These are phyloP conservation scores for Ophiostoma australiae DNA, from an alignment of 2,329 filamentous ascomycete genomes.

Conservation along the genomic window DNA sequence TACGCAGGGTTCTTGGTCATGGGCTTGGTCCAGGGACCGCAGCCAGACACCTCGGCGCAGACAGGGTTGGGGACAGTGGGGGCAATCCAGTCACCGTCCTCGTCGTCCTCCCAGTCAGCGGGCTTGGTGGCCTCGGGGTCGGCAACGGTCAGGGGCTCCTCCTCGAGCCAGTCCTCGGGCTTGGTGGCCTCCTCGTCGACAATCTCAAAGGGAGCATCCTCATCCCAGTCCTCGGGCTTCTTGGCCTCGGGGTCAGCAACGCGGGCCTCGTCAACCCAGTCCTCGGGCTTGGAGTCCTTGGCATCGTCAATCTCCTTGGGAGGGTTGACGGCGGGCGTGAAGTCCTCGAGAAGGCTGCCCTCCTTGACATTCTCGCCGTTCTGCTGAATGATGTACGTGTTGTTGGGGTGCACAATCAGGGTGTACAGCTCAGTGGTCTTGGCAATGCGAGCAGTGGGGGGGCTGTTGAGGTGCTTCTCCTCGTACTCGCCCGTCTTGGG, in stretches of 20 bases:
- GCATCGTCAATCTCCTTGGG: conserved; percentile 89
- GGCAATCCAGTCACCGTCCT: conserved; percentile 95
- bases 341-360: conserved; percentile 90
- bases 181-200: conserved; percentile 85
- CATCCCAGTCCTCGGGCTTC: conserved; percentile 98
- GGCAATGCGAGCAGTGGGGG: conserved; percentile 79
- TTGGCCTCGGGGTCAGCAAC: conserved; percentile 88
- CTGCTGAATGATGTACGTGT: conserved; percentile 88
- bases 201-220: conserved; percentile 95
- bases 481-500: conserved; percentile 99
- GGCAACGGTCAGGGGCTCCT: conserved; percentile 74
- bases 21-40: conserved; percentile 86
- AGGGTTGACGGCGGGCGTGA: conserved; percentile 89
- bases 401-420: conserved; percentile 91
- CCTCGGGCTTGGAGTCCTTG: conserved; percentile 87
- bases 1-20: conserved; percentile 92
- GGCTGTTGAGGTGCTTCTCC: conserved; percentile 92
- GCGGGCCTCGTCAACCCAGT: conserved; percentile 91
- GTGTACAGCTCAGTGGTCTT: conserved; percentile 96
- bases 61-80: conserved; percentile 93
- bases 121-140: conserved; percentile 97
- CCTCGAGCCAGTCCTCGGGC: conserved; percentile 93
- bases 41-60: conserved; percentile 88
- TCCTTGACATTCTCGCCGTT: conserved; percentile 85
- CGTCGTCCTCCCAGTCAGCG: conserved; percentile 98